A percentile compares a stretch with the other conserved stretches of the same genome.
These are phyloP conservation scores for Neurospora discreta DNA, from an alignment of 495 filamentous ascomycete species.

Conservation along the genomic window DNA sequence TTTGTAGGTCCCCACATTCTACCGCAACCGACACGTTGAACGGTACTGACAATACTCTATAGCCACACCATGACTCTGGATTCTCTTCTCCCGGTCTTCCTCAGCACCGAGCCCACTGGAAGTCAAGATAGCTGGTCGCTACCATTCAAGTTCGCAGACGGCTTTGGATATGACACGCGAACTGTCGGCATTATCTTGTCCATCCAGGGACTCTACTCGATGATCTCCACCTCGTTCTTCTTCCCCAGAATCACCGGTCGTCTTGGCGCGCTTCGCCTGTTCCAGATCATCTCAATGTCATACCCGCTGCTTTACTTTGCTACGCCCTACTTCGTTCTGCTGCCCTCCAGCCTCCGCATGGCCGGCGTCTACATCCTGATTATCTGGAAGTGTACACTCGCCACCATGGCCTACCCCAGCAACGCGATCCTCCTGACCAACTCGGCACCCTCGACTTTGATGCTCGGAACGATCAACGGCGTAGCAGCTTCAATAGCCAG, in stretches of 20 bases:
- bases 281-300: constrained; percentile 62
- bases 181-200: constrained; percentile 80
- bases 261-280: constrained; percentile 67
- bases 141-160: constrained; percentile 81
- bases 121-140: constrained; percentile 31
- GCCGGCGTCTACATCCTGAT: constrained; percentile 62
- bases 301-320: constrained; percentile 86
- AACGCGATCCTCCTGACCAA: constrained; percentile 78
- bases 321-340: constrained; percentile 79
- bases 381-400: constrained; percentile 79
- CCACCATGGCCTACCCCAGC: constrained; percentile 76
- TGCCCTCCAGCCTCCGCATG: constrained; percentile 60
- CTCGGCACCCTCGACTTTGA: constrained; percentile 64
- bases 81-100: constrained; percentile 81
- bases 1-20: constrained; percentile 55
- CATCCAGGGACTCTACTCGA: constrained; percentile 80
- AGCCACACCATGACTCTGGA: constrained; percentile 85
- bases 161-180: constrained; percentile 70
- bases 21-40: not conserved
- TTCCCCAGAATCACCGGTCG: constrained; percentile 62
- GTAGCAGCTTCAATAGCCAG: constrained; percentile 86
- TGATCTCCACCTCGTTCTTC: constrained; percentile 70
- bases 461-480: constrained; percentile 85
- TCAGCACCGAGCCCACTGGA: constrained; percentile 58
- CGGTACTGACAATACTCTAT: constrained; percentile 2